A percentile compares a stretch with the other conserved stretches of the same genome.
phyloP scores from a whole-genome alignment of 148 eudicot species.

The Fagopyrum homotropicum region DNA sequence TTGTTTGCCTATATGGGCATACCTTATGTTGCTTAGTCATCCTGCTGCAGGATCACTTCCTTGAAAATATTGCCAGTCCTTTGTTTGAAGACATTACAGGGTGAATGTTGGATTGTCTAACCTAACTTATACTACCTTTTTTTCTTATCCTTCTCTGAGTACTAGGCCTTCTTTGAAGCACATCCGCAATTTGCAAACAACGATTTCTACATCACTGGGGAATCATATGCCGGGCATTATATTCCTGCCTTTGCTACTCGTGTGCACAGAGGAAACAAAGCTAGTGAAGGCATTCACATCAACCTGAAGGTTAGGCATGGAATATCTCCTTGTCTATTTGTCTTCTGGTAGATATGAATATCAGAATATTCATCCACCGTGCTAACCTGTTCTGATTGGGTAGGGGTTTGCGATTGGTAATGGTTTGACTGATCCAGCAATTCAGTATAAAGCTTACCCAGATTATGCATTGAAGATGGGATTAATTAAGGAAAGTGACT shows the following conservation, averaged over 20 bases:
- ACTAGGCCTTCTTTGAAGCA: slow-evolving; percentile 66
- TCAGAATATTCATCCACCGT: no score
- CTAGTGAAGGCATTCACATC: slow-evolving; percentile 59
- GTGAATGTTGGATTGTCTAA: no score
- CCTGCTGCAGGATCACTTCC: no score
- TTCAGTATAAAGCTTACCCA: slow-evolving; percentile 75
- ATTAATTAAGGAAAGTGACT: slow-evolving; percentile 47
- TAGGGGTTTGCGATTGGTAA: not conserved
- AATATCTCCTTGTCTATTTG: no score
- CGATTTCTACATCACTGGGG: slow-evolving; percentile 88
- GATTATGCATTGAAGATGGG: slow-evolving; percentile 88
- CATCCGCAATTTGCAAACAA: slow-evolving; percentile 61
- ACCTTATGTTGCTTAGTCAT: no score
- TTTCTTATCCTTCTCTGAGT: not conserved
- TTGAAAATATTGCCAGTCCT: no score
- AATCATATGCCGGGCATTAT: slow-evolving; percentile 91
- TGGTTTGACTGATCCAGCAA: slow-evolving; percentile 20
- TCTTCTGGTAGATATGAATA: no score
- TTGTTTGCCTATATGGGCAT: no score
- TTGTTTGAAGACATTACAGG: no score
- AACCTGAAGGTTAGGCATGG: slow-evolving; percentile 64
- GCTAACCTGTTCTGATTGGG: not conserved
- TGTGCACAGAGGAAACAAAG: slow-evolving; percentile 68
- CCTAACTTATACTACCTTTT: no score
- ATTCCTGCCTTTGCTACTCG: slow-evolving; percentile 92